Percentiles rank a stretch among this genome's conserved stretches.
phyloP scores from a whole-genome alignment of 306 rosid species.

The Lithocarpus polystachyus region DNA sequence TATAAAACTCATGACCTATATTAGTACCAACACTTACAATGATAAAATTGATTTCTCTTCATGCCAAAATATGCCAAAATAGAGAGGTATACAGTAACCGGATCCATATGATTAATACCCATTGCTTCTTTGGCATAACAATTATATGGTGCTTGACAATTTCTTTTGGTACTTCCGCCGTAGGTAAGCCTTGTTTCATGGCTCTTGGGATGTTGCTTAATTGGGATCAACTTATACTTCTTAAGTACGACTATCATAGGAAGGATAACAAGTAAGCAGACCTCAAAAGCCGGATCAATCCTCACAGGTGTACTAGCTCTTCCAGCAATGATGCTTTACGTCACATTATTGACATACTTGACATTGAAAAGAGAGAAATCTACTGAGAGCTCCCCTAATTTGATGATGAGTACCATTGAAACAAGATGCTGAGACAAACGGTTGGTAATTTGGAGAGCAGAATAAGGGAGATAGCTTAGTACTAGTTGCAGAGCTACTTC shows the following conservation, averaged over 20 bases:
- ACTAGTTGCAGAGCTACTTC: too few relatives aligned
- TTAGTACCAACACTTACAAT: too few relatives aligned
- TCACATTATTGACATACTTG: background rate
- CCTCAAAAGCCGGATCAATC: background rate
- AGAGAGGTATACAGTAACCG: fast-evolving
- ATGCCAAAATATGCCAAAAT: too few relatives aligned
- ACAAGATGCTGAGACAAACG: background rate
- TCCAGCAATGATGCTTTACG: slow-evolving; percentile 1
- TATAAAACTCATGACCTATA: too few relatives aligned
- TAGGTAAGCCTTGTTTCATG: slow-evolving; percentile 3
- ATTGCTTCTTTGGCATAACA: too few relatives aligned
- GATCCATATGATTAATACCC: too few relatives aligned
- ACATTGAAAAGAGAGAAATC: background rate
- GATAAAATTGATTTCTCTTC: too few relatives aligned
- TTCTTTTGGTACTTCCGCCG: background rate
- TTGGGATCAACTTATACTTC: slow-evolving; percentile 11
- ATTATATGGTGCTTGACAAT: background rate
- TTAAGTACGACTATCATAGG: slow-evolving; percentile 5
- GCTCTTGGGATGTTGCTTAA: slow-evolving; percentile 1
- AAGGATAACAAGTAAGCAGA: background rate
- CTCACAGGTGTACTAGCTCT: background rate
- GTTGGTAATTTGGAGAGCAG: background rate
- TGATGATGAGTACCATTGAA: background rate
- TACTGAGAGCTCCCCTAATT: background rate
- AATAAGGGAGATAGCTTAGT: background rate